These are phyloP conservation scores for Russula earlei DNA, from an alignment of 768 basidiomycete genomes.

Conservation along the genomic window DNA sequence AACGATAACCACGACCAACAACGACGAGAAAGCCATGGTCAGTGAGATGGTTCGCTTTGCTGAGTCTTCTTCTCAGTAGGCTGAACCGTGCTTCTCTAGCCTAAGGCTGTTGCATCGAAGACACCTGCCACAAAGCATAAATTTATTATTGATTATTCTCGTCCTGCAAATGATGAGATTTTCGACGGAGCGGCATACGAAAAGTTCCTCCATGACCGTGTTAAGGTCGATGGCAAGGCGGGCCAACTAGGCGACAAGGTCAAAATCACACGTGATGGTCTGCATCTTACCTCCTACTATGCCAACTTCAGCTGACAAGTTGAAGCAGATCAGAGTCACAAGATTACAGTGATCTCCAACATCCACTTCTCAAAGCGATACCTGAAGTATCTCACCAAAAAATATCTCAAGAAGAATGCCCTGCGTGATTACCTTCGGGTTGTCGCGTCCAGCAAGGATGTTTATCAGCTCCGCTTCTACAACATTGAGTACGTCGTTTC, in stretches of 20 bases:
- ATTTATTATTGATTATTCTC: conserved; percentile 80
- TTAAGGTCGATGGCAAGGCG: conserved; percentile 87
- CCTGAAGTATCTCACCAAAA: conserved; percentile 98
- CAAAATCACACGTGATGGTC: conserved; percentile 81
- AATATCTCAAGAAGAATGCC: conserved; percentile 96
- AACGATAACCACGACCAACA: no score
- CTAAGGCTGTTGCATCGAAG: conserved; percentile 51
- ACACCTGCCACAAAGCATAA: conserved; percentile 52
- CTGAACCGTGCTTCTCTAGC: conserved; percentile 47
- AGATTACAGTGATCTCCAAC: conserved; percentile 75
- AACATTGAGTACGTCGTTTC: conserved; percentile 64
- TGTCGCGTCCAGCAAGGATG: conserved; percentile 88
- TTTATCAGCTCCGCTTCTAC: conserved; percentile 92
- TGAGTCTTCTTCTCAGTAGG: conserved; percentile 91
- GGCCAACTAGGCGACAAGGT: conserved; percentile 88
- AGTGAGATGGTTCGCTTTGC: conserved; percentile 66
- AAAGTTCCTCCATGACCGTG: conserved; percentile 90
- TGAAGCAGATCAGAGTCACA: conserved; percentile 50
- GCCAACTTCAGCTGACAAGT: neutral
- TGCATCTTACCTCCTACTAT: conserved; percentile 21
- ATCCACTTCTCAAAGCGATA: conserved; percentile 95
- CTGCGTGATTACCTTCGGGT: conserved; percentile 98
- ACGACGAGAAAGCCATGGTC: conserved; percentile 49
- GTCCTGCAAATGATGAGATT: conserved; percentile 57
- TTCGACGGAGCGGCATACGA: conserved; percentile 60